Evolutionary conservation across 352 stramenopile species (phyloP).

Genomic region (Phytophthora aleatoria): DNA sequence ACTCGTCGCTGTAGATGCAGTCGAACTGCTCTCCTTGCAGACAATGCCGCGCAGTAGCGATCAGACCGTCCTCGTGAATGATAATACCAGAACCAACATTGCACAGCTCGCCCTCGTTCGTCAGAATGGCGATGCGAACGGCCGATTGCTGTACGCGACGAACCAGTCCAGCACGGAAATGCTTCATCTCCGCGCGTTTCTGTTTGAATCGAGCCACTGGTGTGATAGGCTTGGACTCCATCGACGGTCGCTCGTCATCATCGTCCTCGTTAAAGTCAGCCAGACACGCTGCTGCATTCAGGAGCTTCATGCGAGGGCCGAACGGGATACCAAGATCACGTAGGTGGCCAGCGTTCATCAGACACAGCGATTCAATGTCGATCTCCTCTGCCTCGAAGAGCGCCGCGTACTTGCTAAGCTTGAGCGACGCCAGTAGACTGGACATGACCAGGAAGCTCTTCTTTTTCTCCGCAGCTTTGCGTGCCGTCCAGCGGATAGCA

Average conservation of each 20-base stretch:
- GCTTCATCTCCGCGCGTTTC: slow-evolving; percentile 84
- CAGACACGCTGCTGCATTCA: slow-evolving; percentile 83
- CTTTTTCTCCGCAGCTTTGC: slow-evolving; percentile 86
- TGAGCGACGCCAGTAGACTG: slow-evolving; percentile 74
- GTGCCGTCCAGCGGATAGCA: slow-evolving; percentile 78
- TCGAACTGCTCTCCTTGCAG: slow-evolving; percentile 87
- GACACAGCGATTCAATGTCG: slow-evolving; percentile 84
- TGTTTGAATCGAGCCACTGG: slow-evolving; percentile 83
- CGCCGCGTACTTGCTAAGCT: slow-evolving; percentile 83
- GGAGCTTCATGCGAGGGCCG: slow-evolving; percentile 82
- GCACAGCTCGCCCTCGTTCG: slow-evolving; percentile 82
- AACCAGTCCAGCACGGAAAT: slow-evolving; percentile 84
- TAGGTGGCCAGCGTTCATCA: slow-evolving; percentile 88
- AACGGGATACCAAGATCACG: slow-evolving; percentile 85
- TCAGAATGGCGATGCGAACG: slow-evolving; percentile 85
- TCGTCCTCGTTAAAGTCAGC: slow-evolving; percentile 87
- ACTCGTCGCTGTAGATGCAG: slow-evolving; percentile 88
- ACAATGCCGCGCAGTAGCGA: slow-evolving; percentile 81
- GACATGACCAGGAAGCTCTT: slow-evolving; percentile 90
- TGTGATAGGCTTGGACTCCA: slow-evolving; percentile 67
- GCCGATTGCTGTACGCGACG: slow-evolving; percentile 86
- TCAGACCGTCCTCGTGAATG: slow-evolving; percentile 78
- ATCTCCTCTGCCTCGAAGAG: slow-evolving; percentile 90
- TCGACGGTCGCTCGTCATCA: slow-evolving; percentile 69
- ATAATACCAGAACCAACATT: slow-evolving; percentile 90